A percentile compares a stretch with the other conserved stretches of the same genome.
Evolutionary conservation across 768 basidiomycete genomes (phyloP).

Genomic region (Ramaria sp.): DNA sequence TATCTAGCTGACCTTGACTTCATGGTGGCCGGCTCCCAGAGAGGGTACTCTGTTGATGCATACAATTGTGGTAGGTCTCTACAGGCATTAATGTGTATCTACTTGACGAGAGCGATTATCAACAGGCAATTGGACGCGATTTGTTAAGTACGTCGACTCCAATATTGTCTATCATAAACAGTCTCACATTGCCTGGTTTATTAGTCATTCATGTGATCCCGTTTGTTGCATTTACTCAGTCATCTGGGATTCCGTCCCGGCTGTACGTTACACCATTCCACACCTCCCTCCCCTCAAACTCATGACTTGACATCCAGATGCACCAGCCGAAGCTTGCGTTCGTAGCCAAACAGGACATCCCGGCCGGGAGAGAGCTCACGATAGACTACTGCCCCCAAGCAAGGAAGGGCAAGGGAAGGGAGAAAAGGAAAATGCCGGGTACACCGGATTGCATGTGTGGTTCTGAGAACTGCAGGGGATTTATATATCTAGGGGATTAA

Average conservation of each 20-base stretch:
- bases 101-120: background rate
- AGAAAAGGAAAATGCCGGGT: background rate
- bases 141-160: slow-evolving; percentile 45
- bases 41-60: slow-evolving; percentile 46
- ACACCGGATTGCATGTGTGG: slow-evolving; percentile 7
- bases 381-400: slow-evolving; percentile 49
- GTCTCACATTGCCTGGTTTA: background rate
- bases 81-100: background rate
- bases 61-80: slow-evolving; percentile 33
- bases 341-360: slow-evolving; percentile 37
- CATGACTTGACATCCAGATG: slow-evolving; percentile 25
- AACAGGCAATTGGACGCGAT: slow-evolving; percentile 62
- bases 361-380: slow-evolving; percentile 42
- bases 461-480: slow-evolving; percentile 3
- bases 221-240: slow-evolving; percentile 47
- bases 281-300: background rate
- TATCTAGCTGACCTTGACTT: slow-evolving; percentile 60
- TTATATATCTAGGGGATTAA: background rate
- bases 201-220: slow-evolving; percentile 58
- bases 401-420: slow-evolving; percentile 3
- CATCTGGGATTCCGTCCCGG: slow-evolving; percentile 34
- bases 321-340: slow-evolving; percentile 50
- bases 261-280: slow-evolving; percentile 23
- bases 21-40: slow-evolving; percentile 19
- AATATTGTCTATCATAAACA: background rate